A percentile compares a stretch with the other conserved stretches of the same genome.
Evolutionary conservation across 305 asterid species (phyloP).

Genomic region (Andrographis paniculata): DNA sequence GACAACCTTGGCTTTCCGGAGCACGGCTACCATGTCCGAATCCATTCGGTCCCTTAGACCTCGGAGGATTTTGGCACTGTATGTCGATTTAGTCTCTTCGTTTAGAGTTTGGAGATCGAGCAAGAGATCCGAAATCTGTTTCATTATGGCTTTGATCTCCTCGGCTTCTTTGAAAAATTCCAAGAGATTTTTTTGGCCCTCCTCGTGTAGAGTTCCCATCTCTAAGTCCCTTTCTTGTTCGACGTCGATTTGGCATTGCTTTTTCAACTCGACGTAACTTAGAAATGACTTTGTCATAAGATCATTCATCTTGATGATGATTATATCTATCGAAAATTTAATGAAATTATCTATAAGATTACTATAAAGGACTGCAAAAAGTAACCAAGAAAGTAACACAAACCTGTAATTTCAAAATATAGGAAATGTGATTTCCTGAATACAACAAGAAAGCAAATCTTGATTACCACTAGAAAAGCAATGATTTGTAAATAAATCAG

Average conservation of each 20-base stretch:
- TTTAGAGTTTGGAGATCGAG: conserved; percentile 55
- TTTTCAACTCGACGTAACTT: conserved; percentile 71
- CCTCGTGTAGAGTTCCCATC: conserved; percentile 31
- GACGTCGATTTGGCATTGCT: conserved; percentile 44
- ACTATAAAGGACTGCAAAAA: background rate
- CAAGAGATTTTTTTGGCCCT: conserved; percentile 36
- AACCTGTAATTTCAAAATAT: no score
- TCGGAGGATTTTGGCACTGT: conserved; percentile 61
- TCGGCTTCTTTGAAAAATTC: conserved; percentile 60
- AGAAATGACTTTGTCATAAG: conserved; percentile 71
- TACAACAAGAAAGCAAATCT: no score
- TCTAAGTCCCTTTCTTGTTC: conserved; percentile 48
- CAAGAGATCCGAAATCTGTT: conserved; percentile 60
- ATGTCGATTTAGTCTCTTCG: conserved; percentile 53
- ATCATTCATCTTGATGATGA: conserved; percentile 63
- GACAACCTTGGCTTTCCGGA: conserved; percentile 53
- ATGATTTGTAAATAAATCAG: no score
- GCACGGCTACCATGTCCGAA: conserved; percentile 60
- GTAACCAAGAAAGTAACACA: no score
- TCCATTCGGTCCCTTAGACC: conserved; percentile 78
- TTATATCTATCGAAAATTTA: conserved; percentile 4
- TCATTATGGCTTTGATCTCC: conserved; percentile 35
- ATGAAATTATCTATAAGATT: conserved; percentile 15
- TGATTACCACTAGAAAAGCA: no score
- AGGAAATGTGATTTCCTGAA: no score